Evolutionary conservation across 768 basidiomycete genomes (phyloP), one percentile per base, ranked within the genome.

Genomic region (Gloeostereum incarnatum): DNA sequence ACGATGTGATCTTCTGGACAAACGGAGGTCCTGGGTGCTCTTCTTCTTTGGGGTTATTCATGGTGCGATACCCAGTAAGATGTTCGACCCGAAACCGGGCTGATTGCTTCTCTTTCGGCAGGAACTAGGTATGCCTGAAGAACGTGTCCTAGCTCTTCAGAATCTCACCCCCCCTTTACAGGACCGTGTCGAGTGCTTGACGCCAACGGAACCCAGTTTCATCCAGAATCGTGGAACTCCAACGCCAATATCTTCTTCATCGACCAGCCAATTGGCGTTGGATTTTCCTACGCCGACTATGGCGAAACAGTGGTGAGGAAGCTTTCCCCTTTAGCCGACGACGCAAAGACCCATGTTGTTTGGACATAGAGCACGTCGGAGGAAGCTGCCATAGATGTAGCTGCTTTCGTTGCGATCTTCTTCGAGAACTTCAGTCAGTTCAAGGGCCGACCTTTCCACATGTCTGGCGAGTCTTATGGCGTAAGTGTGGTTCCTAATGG

Each of bases 381-480:
- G 46, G 68, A 73, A 36, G 74, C 71, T 5, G 69, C 71, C 1
- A 56, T 60, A 33, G 73, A 77, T 40, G 63, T 75, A 8, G 68
- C 71, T 6, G 65, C 72, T 1, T 75, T 76, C 40, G 55, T 75
- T 1, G 53, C 62, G n/a, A 66, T 77, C 38, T 75, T 75, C 50
- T 74, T 74, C 27, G 71, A 75, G 45, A 61, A 66, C 29, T 76
- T 76, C 47, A 56, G 49, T 19, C 56, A 66, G 41, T 73, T 75
- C 58, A 66, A 71, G 43, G 69, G 69, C 4, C 50, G 72, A 9
- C 45, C 52, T 1, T 66, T 69, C 31, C 82, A 87, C 45, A 63
- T 89, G 36, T 68, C 84, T 0, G 87, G 74, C 16, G 68, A 66
- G 59, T 79, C 61, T 13, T 84, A 76, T 41, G 73, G 64, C 1